Evolutionary conservation across 2,329 filamentous ascomycete species (phyloP).

Genomic region (Sporothrix sp.): DNA sequence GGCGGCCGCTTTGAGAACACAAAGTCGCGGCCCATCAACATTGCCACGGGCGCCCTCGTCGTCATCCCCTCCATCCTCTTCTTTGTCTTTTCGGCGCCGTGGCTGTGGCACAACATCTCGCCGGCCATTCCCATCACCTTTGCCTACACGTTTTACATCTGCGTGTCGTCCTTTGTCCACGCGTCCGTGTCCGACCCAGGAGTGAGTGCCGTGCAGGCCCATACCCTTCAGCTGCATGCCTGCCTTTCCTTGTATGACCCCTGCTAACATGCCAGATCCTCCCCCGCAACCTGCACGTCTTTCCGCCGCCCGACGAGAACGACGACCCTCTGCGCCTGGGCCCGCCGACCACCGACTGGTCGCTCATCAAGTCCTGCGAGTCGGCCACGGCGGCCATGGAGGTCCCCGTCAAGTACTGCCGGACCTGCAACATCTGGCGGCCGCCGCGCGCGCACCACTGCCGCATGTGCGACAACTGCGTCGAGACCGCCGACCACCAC

Average conservation of each 20-base stretch:
- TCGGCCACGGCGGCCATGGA: slow-evolving; percentile 81
- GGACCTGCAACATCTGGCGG: slow-evolving; percentile 94
- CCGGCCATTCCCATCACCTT: slow-evolving; percentile 84
- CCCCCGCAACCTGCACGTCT: slow-evolving; percentile 81
- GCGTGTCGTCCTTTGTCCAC: slow-evolving; percentile 86
- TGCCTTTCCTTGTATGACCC: neutral
- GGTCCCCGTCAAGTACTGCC: slow-evolving; percentile 96
- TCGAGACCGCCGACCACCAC: slow-evolving; percentile 96
- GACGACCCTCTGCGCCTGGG: slow-evolving; percentile 75
- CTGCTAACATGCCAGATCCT: slow-evolving; percentile 44
- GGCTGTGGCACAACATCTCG: slow-evolving; percentile 76
- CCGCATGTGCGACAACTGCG: slow-evolving; percentile 90
- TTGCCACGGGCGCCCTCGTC: slow-evolving; percentile 74
- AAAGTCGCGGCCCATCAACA: slow-evolving; percentile 75
- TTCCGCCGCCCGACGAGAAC: slow-evolving; percentile 64
- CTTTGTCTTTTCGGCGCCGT: slow-evolving; percentile 74
- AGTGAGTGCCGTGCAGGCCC: slow-evolving; percentile 55
- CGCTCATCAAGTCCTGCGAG: slow-evolving; percentile 73
- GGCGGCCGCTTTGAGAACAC: slow-evolving; percentile 85
- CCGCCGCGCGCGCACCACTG: slow-evolving; percentile 94
- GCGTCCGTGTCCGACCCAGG: slow-evolving; percentile 88
- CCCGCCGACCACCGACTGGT: slow-evolving; percentile 87
- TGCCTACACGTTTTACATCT: slow-evolving; percentile 83
- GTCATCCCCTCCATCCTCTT: slow-evolving; percentile 72
- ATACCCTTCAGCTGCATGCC: no score